These are phyloP conservation scores for Carpinus fangiana DNA, from an alignment of 306 rosid species.

Conservation along the genomic window DNA sequence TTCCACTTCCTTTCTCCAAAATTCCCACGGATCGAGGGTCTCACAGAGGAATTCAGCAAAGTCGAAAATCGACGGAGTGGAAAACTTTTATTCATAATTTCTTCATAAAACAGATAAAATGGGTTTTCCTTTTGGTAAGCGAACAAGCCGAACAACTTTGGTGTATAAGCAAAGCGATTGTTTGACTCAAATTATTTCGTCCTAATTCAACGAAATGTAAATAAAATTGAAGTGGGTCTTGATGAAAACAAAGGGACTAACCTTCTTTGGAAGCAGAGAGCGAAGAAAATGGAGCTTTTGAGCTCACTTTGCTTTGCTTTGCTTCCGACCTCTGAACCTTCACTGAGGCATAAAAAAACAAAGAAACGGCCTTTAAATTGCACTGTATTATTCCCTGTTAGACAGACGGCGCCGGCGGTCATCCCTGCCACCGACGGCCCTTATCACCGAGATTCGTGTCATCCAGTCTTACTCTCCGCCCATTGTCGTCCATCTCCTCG, in stretches of 20 bases:
- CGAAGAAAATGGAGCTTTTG: background rate
- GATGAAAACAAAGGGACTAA: background rate
- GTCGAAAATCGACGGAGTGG: slow-evolving; percentile 44
- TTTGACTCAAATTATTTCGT: no score
- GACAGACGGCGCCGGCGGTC: no score
- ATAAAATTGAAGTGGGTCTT: background rate
- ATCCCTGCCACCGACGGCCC: no score
- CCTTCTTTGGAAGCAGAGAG: background rate
- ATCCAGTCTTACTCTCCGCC: no score
- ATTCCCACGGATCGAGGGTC: slow-evolving; percentile 24
- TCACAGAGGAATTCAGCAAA: slow-evolving; percentile 19
- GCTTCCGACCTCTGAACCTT: background rate
- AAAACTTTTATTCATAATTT: slow-evolving; percentile 9
- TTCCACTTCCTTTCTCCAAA: slow-evolving; percentile 27
- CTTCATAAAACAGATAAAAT: background rate
- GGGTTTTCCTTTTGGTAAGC: background rate
- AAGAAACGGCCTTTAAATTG: no score
- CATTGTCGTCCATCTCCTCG: no score
- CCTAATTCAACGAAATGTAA: no score
- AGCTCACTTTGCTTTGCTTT: background rate
- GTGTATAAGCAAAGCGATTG: no score
- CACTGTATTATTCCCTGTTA: no score
- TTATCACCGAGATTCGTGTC: no score
- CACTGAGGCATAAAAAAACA: no score
- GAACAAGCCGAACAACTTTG: background rate